A percentile compares a stretch with the other conserved stretches of the same genome.
Evolutionary conservation across 1,139 yeast species (phyloP).

Genomic region (Candida sojae): DNA sequence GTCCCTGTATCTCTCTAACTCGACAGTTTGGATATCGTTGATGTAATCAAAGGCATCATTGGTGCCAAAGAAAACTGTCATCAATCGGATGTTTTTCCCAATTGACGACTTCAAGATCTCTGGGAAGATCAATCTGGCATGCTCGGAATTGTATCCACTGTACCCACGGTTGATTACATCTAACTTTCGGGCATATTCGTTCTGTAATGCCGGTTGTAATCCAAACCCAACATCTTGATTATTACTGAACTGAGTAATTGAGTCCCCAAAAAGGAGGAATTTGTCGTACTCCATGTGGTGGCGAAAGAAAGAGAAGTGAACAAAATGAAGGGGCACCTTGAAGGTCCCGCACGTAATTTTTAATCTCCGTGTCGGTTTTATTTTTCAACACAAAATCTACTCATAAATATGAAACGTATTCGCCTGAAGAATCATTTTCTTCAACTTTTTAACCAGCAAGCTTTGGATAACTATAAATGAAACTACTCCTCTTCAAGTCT

Average conservation of each 20-base stretch:
- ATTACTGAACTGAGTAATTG: slow-evolving; percentile 60
- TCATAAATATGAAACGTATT: too few species aligned
- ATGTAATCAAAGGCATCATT: slow-evolving; percentile 71
- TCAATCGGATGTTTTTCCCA: slow-evolving; percentile 33
- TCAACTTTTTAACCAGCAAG: too few species aligned
- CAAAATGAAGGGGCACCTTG: too few species aligned
- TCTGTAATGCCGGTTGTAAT: slow-evolving; percentile 52
- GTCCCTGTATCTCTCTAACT: slow-evolving; percentile 44
- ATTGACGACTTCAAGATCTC: slow-evolving; percentile 37
- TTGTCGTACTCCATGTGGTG: slow-evolving; percentile 34
- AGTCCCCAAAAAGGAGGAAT: slow-evolving; percentile 67
- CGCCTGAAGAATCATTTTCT: too few species aligned
- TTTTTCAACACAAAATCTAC: too few species aligned
- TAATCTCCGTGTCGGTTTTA: too few species aligned
- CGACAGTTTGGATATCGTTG: slow-evolving; percentile 54
- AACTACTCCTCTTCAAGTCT: not conserved
- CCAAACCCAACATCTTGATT: slow-evolving; percentile 40
- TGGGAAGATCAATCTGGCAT: slow-evolving; percentile 49
- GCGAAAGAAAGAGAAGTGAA: too few species aligned
- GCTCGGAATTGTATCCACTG: slow-evolving; percentile 61
- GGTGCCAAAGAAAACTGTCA: slow-evolving; percentile 72
- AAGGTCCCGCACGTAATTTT: too few species aligned
- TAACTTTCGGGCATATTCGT: slow-evolving; percentile 48
- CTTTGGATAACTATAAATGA: not conserved
- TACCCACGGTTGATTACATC: slow-evolving; percentile 64